These are phyloP conservation scores for Phialophora chinensis DNA, from an alignment of 2,329 filamentous ascomycete species.

Conservation along the genomic window DNA sequence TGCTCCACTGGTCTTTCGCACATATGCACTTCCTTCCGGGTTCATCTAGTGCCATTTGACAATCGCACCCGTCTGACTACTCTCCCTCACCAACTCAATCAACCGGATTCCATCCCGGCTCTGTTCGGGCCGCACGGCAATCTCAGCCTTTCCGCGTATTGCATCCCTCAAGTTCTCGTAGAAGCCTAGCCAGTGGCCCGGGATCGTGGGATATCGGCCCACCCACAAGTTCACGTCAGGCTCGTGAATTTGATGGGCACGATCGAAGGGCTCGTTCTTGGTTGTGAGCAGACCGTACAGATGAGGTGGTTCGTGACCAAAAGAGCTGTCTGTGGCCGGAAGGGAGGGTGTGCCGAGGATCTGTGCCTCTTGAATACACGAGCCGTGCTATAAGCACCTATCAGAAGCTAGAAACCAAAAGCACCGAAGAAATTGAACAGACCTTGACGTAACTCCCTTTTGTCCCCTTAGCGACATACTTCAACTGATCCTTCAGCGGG, in stretches of 20 bases:
- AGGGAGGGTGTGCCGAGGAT: slow-evolving; percentile 66
- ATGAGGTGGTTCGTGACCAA: slow-evolving; percentile 67
- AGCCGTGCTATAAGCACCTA: slow-evolving; percentile 18
- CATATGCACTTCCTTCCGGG: neutral
- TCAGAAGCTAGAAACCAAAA: neutral
- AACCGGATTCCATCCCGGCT: slow-evolving; percentile 30
- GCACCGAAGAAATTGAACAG: neutral
- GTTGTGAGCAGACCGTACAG: slow-evolving; percentile 62
- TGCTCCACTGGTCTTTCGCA: slow-evolving; percentile 1
- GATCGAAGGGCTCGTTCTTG: slow-evolving; percentile 18
- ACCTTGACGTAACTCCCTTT: slow-evolving; percentile 74
- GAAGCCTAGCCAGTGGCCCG: slow-evolving; percentile 34
- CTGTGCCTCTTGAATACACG: slow-evolving; percentile 71
- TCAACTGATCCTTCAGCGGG: slow-evolving; percentile 70
- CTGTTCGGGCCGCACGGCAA: slow-evolving; percentile 30
- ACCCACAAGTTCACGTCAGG: slow-evolving; percentile 16
- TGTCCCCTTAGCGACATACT: slow-evolving; percentile 77
- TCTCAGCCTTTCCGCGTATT: slow-evolving; percentile 13
- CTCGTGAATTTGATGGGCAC: slow-evolving; percentile 18
- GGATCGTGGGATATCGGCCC: slow-evolving; percentile 28
- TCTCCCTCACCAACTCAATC: slow-evolving; percentile 34
- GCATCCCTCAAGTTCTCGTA: slow-evolving; percentile 32
- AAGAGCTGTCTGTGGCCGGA: slow-evolving; percentile 64
- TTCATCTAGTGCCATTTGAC: slow-evolving; percentile 22
- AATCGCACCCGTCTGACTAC: slow-evolving; percentile 14